Percentiles rank a stretch among this genome's conserved stretches.
Evolutionary conservation across 768 basidiomycete species (phyloP).

Genomic region (Mycena vitilis): DNA sequence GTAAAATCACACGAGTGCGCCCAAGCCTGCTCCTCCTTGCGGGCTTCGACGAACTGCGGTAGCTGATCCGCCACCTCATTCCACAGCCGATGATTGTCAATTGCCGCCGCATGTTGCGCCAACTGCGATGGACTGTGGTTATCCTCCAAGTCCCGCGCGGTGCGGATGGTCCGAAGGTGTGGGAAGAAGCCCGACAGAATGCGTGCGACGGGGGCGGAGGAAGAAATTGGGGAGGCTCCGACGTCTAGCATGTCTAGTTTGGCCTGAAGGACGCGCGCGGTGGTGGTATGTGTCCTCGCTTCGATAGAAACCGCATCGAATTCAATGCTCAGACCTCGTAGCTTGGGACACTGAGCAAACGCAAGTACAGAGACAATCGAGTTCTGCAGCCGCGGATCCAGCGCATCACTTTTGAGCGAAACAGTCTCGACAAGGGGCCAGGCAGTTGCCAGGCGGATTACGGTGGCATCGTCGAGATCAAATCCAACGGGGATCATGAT

Average conservation of each 20-base stretch:
- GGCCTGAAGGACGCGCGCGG: background rate
- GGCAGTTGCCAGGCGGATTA: background rate
- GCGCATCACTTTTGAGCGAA: background rate
- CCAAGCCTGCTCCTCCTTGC: background rate
- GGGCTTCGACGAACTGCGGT: background rate
- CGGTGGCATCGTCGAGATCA: background rate
- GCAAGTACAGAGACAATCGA: background rate
- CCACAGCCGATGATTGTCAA: background rate
- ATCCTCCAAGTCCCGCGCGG: background rate
- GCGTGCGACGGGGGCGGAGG: background rate
- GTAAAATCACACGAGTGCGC: background rate
- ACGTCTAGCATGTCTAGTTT: background rate
- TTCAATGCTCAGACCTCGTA: background rate
- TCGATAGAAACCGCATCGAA: background rate
- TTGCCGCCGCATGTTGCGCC: background rate
- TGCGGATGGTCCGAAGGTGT: background rate
- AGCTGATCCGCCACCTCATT: background rate
- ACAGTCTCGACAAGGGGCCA: background rate
- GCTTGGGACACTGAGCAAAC: background rate
- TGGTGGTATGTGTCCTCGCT: background rate
- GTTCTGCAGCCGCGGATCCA: background rate
- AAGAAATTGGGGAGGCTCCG: background rate
- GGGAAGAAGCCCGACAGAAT: background rate
- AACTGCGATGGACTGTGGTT: background rate
- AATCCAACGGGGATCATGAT: background rate